Percentiles rank a stretch among this genome's conserved stretches.
Evolutionary conservation across 352 stramenopile species (phyloP).

Genomic region (Globisporangium rhizosaccharum): DNA sequence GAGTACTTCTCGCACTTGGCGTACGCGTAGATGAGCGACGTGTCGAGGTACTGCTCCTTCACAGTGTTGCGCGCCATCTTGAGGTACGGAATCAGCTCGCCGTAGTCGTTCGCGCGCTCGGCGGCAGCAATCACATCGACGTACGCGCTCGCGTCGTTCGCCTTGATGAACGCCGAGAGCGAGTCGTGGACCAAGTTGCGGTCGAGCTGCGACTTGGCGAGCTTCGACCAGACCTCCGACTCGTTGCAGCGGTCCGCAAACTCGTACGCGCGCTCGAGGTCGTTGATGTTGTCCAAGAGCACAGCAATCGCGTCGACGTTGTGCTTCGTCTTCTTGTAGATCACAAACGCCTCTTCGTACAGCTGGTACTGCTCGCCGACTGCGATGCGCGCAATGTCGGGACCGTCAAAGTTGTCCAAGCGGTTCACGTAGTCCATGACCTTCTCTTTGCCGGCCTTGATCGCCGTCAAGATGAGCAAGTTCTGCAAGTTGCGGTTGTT

Average conservation of each 20-base stretch:
- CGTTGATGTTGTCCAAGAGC: slow-evolving; percentile 94
- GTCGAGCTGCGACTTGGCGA: slow-evolving; percentile 98
- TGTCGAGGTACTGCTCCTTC: slow-evolving; percentile 99
- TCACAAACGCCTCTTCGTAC: slow-evolving; percentile 99
- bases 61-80: slow-evolving; percentile 99
- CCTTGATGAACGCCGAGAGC: slow-evolving; percentile 99
- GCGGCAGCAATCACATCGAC: slow-evolving; percentile 97
- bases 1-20: slow-evolving; percentile 98
- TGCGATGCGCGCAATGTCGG: slow-evolving; percentile 98
- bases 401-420: slow-evolving; percentile 99
- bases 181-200: slow-evolving; percentile 94
- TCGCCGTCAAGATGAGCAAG: slow-evolving; percentile 99
- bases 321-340: slow-evolving; percentile 99
- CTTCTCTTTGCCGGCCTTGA: slow-evolving; percentile 97
- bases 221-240: slow-evolving; percentile 97
- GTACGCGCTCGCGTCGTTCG: slow-evolving; percentile 96
- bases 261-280: slow-evolving; percentile 97
- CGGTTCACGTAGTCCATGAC: slow-evolving; percentile 99
- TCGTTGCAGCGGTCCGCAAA: slow-evolving; percentile 99
- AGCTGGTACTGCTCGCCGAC: slow-evolving; percentile 98
- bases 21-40: slow-evolving; percentile 98
- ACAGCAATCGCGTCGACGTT: slow-evolving; percentile 93
- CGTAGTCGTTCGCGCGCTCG: slow-evolving; percentile 95
- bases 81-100: slow-evolving; percentile 97
- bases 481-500: slow-evolving; percentile 99